These are phyloP conservation scores for Podila epicladia DNA, from an alignment of 192 early-diverging fungal species.

Conservation along the genomic window DNA sequence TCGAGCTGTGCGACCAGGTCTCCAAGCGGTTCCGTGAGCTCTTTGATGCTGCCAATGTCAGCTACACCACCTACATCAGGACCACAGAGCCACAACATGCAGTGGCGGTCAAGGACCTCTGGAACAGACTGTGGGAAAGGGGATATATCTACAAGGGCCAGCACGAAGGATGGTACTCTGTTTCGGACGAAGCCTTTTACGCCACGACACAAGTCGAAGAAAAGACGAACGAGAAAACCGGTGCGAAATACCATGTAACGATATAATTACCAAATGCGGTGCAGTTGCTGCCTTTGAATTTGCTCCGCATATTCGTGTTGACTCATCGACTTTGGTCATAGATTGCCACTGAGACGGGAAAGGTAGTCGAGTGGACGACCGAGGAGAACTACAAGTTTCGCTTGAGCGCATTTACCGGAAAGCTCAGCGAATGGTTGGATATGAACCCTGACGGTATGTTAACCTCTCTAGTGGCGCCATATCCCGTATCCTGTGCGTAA, in stretches of 20 bases:
- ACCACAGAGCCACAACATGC: slow-evolving; percentile 86
- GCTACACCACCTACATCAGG: slow-evolving; percentile 84
- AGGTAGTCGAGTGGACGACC: slow-evolving; percentile 85
- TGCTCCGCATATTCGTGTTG: no score
- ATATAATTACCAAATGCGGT: background rate
- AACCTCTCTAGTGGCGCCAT: no score
- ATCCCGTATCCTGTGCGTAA: background rate
- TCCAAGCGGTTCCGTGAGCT: slow-evolving; percentile 76
- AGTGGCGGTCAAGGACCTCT: slow-evolving; percentile 74
- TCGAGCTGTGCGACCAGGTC: slow-evolving; percentile 82
- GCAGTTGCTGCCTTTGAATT: no score
- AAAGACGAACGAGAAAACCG: slow-evolving; percentile 60
- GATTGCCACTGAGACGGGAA: slow-evolving; percentile 84
- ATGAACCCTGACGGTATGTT: slow-evolving; percentile 64
- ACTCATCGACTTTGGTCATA: slow-evolving; percentile 13
- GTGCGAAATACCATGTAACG: slow-evolving; percentile 56
- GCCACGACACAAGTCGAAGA: slow-evolving; percentile 77
- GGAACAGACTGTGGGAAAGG: slow-evolving; percentile 71
- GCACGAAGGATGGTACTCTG: slow-evolving; percentile 95
- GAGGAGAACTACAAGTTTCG: slow-evolving; percentile 97
- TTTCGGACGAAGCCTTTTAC: slow-evolving; percentile 96
- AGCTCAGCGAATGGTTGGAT: slow-evolving; percentile 76
- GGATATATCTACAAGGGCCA: slow-evolving; percentile 92
- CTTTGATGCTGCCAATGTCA: slow-evolving; percentile 75
- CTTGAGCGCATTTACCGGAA: slow-evolving; percentile 69